Evolutionary conservation across 1,139 yeast species (phyloP), one percentile per base, ranked within the genome.

Genomic region (Debaryomyces udenii): DNA sequence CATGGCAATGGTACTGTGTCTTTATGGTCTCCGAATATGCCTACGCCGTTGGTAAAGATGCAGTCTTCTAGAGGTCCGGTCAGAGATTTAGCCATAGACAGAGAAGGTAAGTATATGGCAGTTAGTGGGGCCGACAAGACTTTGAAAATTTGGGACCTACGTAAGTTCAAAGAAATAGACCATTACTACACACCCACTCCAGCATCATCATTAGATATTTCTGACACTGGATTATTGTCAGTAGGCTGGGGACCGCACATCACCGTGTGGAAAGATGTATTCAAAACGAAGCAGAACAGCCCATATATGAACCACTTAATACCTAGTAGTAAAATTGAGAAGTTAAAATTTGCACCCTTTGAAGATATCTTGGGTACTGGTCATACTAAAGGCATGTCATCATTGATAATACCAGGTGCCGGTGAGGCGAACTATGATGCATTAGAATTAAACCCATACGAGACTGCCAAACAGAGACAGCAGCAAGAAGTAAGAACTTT

Each of bases 391-490:
- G 97, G 98, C 17, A 75, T 90, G 41, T 80, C 85, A 18, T 85
- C 94, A 16, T 56, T 94, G 43, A 86, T 94, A 50, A 78, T 93
- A 43, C 99, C 99, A 28, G 99, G 99, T 29, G 74, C 98, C 38
- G 99, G 99, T 71, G 99, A 94, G 68, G 97, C 99, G 46, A 94
- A 94, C 67, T 91, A 80, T 61, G 99, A 94, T 70, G 91, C 99
- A 2, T 69, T 90, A 57, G 99, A 94, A 65, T 67, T 84, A 55
- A 94, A 94, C 64, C 99, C 99, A 47, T 94, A 77, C 68, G 96
- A 89, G 66, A 80, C 94, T 16, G 83, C 90, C 37, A 86, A 88
- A 61, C 97, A 91, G 66, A 84, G 99, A 72, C 96, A 93, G 64
- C 95, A 93, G 68, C 78, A 80, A 42, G 99, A 94, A 71, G 96